Base-by-base conservation (phyloP, 495 filamentous ascomycete species). In the Tuber brumale region DNA sequence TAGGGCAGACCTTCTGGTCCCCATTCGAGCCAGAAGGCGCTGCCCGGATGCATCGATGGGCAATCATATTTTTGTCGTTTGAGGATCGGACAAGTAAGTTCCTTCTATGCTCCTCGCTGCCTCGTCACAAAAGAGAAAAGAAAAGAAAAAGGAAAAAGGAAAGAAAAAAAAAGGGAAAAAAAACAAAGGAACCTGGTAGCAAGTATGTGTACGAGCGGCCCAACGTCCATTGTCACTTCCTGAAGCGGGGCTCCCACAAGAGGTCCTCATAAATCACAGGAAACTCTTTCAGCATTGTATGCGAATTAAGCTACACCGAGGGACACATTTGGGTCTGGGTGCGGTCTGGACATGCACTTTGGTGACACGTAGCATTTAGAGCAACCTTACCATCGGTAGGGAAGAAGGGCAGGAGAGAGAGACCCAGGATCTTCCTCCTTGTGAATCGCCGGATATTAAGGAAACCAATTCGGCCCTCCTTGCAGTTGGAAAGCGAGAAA, bases 51-150 rank as follows among this genome's bases (percentile, higher is more conserved):
- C 57, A 66, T 35, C 12, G 27, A 66, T 35, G 57, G 57, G 27
- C 57, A 12, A 66, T 66, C 57, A 35, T 66, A 66, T 35, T 66
- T 66, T 66, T 35, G 27, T 35, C n/a, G 57, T 35, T 19, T 35
- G 27, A 8, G 31, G 57, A 66, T 66, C 57, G 57, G 57, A 66
- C 31, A 66, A 66, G 57, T 66, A 35, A 66, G 57, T 66, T 66
- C n/a, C 27, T 66, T 66, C 10, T 35, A 12, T 5, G 27, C 16
- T 31, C 57, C 57, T 35, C 31, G 27, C 3, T 0, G 27, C 19
- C 16, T 66, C 57, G 27, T 66, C 57, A 66, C 57, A 66, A 66
- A 35, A 14, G 9, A 35, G 16, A 19, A 3, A 19, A 35, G 19
- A 18, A 3, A 16, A 35, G 7, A 35, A 18, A 31, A 66, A 66